These are phyloP conservation scores for Hygrophorus russula DNA, from an alignment of 768 basidiomycete species.

Conservation along the genomic window DNA sequence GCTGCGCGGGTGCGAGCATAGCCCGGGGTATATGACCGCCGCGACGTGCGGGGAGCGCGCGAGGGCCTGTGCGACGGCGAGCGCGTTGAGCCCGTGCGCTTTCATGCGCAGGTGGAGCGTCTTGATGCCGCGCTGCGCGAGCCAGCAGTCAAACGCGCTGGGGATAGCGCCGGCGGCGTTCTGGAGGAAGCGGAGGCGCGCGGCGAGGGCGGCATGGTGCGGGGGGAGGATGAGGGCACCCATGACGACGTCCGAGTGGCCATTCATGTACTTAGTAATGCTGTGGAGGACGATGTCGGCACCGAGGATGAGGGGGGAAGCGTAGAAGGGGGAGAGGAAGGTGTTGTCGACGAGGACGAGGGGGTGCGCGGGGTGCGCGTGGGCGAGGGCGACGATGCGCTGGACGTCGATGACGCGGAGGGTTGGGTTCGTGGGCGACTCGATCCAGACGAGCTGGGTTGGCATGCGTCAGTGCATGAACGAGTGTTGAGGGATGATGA, in stretches of 20 bases:
- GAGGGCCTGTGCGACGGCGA: conserved; percentile 60
- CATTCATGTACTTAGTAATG: conserved; percentile 87
- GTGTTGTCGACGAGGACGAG: conserved; percentile 90
- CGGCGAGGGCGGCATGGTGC: conserved; percentile 32
- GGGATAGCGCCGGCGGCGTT: conserved; percentile 83
- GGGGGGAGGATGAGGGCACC: conserved; percentile 68
- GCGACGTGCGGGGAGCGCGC: conserved; percentile 47
- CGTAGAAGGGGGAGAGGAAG: conserved; percentile 87
- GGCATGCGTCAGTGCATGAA: neutral
- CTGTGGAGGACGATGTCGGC: conserved; percentile 83
- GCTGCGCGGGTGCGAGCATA: conserved; percentile 55
- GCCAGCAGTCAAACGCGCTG: conserved; percentile 80
- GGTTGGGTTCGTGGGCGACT: conserved; percentile 92
- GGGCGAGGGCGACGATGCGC: conserved; percentile 55
- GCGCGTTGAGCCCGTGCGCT: conserved; percentile 75
- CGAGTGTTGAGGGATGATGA: neutral
- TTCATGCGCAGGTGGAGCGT: conserved; percentile 85
- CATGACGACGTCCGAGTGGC: conserved; percentile 90
- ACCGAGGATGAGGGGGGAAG: conserved; percentile 72
- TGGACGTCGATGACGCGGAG: conserved; percentile 77
- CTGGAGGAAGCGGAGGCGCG: conserved; percentile 75
- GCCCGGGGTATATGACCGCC: conserved; percentile 80
- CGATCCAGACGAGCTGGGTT: conserved; percentile 81
- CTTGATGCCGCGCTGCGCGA: conserved; percentile 84
- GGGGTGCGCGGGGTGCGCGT: conserved; percentile 50